These are phyloP conservation scores for Phytophthora macrochlamydospora DNA, from an alignment of 352 stramenopile genomes.

Conservation along the genomic window DNA sequence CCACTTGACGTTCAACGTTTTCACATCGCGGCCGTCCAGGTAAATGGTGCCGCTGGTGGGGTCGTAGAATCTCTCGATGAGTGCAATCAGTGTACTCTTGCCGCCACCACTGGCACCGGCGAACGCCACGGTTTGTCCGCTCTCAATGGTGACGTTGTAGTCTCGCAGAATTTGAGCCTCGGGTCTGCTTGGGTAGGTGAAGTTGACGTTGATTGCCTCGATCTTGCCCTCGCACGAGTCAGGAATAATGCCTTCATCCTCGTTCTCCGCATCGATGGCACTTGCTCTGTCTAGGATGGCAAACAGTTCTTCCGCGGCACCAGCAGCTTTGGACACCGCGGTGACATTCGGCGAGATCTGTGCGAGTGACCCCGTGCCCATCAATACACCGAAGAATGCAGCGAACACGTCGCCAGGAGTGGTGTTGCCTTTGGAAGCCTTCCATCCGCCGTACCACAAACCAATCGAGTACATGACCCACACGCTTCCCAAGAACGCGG, in stretches of 20 bases:
- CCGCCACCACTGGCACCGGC: slow-evolving; percentile 84
- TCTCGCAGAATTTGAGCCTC: slow-evolving; percentile 66
- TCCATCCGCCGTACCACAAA: slow-evolving; percentile 57
- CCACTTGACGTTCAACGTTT: slow-evolving; percentile 62
- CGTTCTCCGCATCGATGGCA: slow-evolving; percentile 47
- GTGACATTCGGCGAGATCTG: slow-evolving; percentile 54
- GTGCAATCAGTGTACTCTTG: slow-evolving; percentile 83
- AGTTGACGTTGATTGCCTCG: slow-evolving; percentile 59
- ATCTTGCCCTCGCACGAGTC: slow-evolving; percentile 45
- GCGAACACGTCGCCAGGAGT: slow-evolving; percentile 47
- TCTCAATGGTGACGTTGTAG: slow-evolving; percentile 72
- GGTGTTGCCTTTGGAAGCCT: slow-evolving; percentile 33
- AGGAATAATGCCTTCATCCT: slow-evolving; percentile 38
- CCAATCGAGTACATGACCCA: slow-evolving; percentile 57
- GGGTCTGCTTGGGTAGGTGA: slow-evolving; percentile 74
- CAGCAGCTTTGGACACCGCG: slow-evolving; percentile 39
- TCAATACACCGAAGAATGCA: slow-evolving; percentile 51
- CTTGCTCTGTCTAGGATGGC: slow-evolving; percentile 50
- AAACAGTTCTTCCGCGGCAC: slow-evolving; percentile 45
- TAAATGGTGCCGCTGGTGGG: slow-evolving; percentile 54
- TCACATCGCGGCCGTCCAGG: slow-evolving; percentile 73
- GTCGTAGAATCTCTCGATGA: slow-evolving; percentile 88
- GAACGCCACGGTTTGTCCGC: slow-evolving; percentile 83
- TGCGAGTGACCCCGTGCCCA: slow-evolving; percentile 39
- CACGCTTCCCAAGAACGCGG: slow-evolving; percentile 44